Percentiles rank a stretch among this genome's conserved stretches.
phyloP scores from a whole-genome alignment of 176 grass and related monocot genomes.

The Saccharum spontaneum region DNA sequence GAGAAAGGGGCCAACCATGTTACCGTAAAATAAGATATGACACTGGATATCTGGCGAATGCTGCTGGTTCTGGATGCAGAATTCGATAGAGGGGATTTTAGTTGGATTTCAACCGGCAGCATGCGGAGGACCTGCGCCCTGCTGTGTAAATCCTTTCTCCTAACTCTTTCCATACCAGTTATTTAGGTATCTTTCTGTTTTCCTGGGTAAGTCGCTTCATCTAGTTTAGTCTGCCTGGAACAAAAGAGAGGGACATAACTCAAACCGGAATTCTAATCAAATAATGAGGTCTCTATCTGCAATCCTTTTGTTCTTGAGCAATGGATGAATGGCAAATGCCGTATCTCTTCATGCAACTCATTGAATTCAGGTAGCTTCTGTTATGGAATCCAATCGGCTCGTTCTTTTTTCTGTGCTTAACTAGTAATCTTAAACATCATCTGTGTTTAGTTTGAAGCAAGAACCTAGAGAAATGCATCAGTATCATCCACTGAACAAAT shows the following conservation, averaged over 20 bases:
- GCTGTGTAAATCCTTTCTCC: slow-evolving; percentile 58
- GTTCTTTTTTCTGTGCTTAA: background rate
- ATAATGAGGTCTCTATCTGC: slow-evolving; percentile 34
- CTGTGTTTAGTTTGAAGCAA: background rate
- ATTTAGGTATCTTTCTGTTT: slow-evolving; percentile 47
- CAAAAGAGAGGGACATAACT: slow-evolving; percentile 13
- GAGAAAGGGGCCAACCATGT: slow-evolving; percentile 13
- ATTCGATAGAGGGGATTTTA: slow-evolving; percentile 28
- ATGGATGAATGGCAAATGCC: slow-evolving; percentile 28
- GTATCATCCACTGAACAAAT: background rate
- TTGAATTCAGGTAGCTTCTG: slow-evolving; percentile 7
- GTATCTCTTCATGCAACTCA: background rate
- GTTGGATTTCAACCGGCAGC: slow-evolving; percentile 34
- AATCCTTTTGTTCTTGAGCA: slow-evolving; percentile 38
- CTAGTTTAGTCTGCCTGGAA: slow-evolving; percentile 46
- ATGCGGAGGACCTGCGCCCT: slow-evolving; percentile 21
- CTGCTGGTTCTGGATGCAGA: slow-evolving; percentile 23
- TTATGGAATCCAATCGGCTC: background rate
- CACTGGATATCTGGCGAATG: slow-evolving; percentile 8
- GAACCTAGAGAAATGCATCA: background rate
- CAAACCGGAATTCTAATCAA: slow-evolving; percentile 23
- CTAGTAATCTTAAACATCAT: background rate
- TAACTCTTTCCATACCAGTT: slow-evolving; percentile 40
- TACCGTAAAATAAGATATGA: slow-evolving; percentile 32
- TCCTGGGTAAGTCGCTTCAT: slow-evolving; percentile 37